A percentile compares a stretch with the other conserved stretches of the same genome.
Conservation (phyloP, 2,329 filamentous ascomycete genomes). For the Aureobasidium lini region DNA sequence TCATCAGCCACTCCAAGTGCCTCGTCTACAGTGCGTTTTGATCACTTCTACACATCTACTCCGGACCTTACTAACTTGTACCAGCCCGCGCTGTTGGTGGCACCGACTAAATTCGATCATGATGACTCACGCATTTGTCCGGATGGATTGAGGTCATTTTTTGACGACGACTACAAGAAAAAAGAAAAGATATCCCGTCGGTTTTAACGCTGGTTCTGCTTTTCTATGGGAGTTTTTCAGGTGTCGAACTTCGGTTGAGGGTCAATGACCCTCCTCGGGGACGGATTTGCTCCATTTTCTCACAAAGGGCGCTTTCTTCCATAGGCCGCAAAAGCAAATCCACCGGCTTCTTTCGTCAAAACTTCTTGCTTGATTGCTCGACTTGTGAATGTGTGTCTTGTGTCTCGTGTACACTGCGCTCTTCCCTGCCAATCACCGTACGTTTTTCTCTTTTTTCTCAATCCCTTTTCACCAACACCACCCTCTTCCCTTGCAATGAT, state of each 20-base stretch:
- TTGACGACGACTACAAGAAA: conserved; percentile 12
- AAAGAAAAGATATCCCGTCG: conserved; percentile 9
- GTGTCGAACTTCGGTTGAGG: conserved; percentile 11
- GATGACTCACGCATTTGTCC: conserved; percentile 9
- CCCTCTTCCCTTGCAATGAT: conserved; percentile 50
- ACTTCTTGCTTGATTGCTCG: neutral
- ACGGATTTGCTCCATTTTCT: neutral
- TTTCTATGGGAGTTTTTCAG: conserved; percentile 12
- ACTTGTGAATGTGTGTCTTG: conserved; percentile 4
- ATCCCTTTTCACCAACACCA: neutral
- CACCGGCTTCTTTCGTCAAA: conserved; percentile 14
- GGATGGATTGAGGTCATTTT: conserved; percentile 11
- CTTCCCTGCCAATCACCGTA: conserved; percentile 76
- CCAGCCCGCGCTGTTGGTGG: conserved; percentile 22
- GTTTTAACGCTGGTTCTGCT: conserved; percentile 4
- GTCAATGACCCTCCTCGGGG: neutral
- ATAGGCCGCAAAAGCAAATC: conserved; percentile 12
- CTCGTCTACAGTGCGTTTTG: conserved; percentile 83
- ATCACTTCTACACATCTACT: neutral
- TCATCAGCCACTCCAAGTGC: conserved; percentile 94
- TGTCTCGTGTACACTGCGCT: conserved; percentile 9
- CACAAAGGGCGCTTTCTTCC: conserved; percentile 7
- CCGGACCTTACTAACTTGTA: neutral
- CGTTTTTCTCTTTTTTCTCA: neutral
- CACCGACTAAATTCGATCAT: conserved; percentile 18